Conservation (phyloP, 225 moss, liverwort and hornwort genomes). For the Pleurozium schreberi region DNA sequence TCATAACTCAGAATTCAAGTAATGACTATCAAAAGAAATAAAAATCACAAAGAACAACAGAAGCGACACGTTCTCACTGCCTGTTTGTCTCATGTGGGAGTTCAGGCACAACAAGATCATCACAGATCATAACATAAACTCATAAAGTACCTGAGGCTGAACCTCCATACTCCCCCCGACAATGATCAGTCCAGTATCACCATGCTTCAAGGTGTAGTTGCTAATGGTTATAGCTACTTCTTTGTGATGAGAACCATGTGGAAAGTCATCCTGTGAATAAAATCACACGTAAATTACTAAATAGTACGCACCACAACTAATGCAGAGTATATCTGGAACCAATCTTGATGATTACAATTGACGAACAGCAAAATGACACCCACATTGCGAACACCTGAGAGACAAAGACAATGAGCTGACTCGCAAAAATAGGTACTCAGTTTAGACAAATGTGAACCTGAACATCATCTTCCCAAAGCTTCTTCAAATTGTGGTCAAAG, state of each 20-base stretch:
- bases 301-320: neutral
- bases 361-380: neutral
- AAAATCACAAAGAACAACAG: neutral
- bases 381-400: neutral
- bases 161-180: slow-evolving; percentile 94
- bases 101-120: neutral
- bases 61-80: neutral
- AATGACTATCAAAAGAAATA: neutral
- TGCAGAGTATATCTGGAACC: neutral
- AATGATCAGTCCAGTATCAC: slow-evolving; percentile 75
- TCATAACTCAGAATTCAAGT: neutral
- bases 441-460: slow-evolving; percentile 26
- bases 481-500: slow-evolving; percentile 89
- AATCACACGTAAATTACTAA: neutral
- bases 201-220: slow-evolving; percentile 80
- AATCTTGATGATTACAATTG: neutral
- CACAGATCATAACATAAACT: neutral
- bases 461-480: slow-evolving; percentile 79
- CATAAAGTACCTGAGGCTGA: slow-evolving; percentile 65
- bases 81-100: neutral
- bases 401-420: too few species aligned
- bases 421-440: neutral
- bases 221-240: slow-evolving; percentile 77
- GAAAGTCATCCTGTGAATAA: slow-evolving; percentile 62
- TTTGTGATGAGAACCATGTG: slow-evolving; percentile 74